phyloP scores from a whole-genome alignment of 1,139 yeast species.

The Komagataea norvegica region DNA sequence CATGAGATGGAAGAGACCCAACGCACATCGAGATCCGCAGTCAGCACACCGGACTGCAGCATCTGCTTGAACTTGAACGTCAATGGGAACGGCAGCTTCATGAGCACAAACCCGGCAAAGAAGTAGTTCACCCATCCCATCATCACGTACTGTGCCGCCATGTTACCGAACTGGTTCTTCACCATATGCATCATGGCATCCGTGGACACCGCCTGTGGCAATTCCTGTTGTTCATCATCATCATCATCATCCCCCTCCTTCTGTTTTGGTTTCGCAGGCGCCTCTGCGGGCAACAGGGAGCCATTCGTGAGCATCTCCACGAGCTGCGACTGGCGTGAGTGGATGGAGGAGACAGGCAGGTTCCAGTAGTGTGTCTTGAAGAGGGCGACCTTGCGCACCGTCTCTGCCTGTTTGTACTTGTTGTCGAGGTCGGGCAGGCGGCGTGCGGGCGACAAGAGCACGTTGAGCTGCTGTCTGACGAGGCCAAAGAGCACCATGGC shows the following conservation, averaged over 20 bases:
- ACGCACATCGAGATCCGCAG: slow-evolving; percentile 80
- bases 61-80: slow-evolving; percentile 86
- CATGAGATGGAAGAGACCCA: slow-evolving; percentile 98
- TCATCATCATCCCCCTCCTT: no score
- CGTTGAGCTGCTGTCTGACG: slow-evolving; percentile 64
- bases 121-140: slow-evolving; percentile 97
- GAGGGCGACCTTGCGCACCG: slow-evolving; percentile 48
- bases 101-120: slow-evolving; percentile 86
- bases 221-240: slow-evolving; percentile 45
- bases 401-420: slow-evolving; percentile 55
- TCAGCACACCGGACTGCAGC: slow-evolving; percentile 84
- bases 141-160: slow-evolving; percentile 84
- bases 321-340: slow-evolving; percentile 41
- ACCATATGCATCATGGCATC: slow-evolving; percentile 80
- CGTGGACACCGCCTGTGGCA: slow-evolving; percentile 64
- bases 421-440: slow-evolving; percentile 45
- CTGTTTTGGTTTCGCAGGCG: slow-evolving; percentile 34
- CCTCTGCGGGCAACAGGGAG: slow-evolving; percentile 37
- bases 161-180: slow-evolving; percentile 75
- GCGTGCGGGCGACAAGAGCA: slow-evolving; percentile 53
- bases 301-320: slow-evolving; percentile 47
- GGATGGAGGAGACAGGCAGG: slow-evolving; percentile 45
- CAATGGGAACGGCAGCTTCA: slow-evolving; percentile 76
- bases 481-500: slow-evolving; percentile 93
- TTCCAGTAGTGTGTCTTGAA: slow-evolving; percentile 47